Conservation (phyloP, 352 stramenopile species). For the Globisporangium acanthophoron region DNA sequence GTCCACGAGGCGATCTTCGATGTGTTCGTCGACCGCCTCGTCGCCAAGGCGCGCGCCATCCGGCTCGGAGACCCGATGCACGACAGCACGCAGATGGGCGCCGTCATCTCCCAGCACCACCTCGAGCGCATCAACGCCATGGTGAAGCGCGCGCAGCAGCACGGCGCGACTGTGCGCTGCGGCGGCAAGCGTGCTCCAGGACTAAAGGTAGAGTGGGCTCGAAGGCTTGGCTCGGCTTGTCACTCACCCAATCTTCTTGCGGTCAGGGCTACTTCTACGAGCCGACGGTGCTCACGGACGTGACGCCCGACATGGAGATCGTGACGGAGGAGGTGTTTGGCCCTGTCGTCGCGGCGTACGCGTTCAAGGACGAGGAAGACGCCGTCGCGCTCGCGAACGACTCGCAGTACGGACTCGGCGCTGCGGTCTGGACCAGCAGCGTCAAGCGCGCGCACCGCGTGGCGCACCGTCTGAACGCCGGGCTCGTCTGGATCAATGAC, state of each 20-base stretch:
- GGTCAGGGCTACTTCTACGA: slow-evolving; percentile 85
- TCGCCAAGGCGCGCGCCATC: slow-evolving; percentile 46
- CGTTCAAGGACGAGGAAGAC: slow-evolving; percentile 61
- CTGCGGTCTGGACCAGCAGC: slow-evolving; percentile 83
- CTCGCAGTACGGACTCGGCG: slow-evolving; percentile 75
- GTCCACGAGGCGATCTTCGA: slow-evolving; percentile 77
- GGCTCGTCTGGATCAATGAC: slow-evolving; percentile 91
- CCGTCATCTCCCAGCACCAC: slow-evolving; percentile 55
- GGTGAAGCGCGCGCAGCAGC: slow-evolving; percentile 68
- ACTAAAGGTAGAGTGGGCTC: slow-evolving; percentile 15
- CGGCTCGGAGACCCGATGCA: slow-evolving; percentile 50
- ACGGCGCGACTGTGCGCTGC: slow-evolving; percentile 70
- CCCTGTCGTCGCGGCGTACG: slow-evolving; percentile 54
- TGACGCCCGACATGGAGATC: slow-evolving; percentile 67
- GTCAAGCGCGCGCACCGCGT: slow-evolving; percentile 77
- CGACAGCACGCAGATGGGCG: slow-evolving; percentile 54
- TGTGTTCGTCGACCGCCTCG: slow-evolving; percentile 56
- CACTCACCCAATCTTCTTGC: background rate
- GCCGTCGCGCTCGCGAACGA: slow-evolving; percentile 75
- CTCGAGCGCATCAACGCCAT: slow-evolving; percentile 59
- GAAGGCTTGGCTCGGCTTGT: background rate
- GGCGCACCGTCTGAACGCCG: slow-evolving; percentile 74
- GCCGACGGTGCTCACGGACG: slow-evolving; percentile 87
- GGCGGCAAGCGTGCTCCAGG: slow-evolving; percentile 57
- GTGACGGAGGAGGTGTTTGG: slow-evolving; percentile 87